These are phyloP conservation scores for Cytospora piceae DNA, from an alignment of 2,329 filamentous ascomycete species.

Conservation along the genomic window DNA sequence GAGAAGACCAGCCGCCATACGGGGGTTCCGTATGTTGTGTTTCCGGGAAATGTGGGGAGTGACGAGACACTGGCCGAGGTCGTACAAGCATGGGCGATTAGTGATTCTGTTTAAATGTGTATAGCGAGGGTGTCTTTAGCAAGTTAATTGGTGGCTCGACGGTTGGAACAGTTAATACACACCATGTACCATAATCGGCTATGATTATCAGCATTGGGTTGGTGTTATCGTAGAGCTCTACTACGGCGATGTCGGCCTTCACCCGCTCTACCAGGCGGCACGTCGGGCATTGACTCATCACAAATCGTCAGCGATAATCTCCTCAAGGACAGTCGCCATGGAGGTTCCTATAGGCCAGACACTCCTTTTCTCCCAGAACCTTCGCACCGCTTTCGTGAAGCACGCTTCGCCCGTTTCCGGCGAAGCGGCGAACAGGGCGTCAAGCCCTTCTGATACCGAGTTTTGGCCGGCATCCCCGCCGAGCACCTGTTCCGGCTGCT, in stretches of 20 bases:
- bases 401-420: conserved; percentile 29
- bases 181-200: no score
- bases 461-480: neutral
- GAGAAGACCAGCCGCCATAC: conserved; percentile 54
- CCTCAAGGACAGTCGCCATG: conserved; percentile 31
- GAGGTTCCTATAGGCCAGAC: conserved; percentile 31
- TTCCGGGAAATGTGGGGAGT: conserved; percentile 61
- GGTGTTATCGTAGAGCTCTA: neutral
- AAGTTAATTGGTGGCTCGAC: no score
- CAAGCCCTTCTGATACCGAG: conserved; percentile 19
- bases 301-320: conserved; percentile 18
- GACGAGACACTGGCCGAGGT: conserved; percentile 51
- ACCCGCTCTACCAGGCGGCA: conserved; percentile 3
- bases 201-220: neutral
- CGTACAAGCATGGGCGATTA: conserved; percentile 43
- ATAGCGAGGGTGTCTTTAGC: neutral
- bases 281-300: neutral
- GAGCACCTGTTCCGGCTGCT: neutral
- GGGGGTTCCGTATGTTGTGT: conserved; percentile 59
- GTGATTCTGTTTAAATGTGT: neutral
- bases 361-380: conserved; percentile 31
- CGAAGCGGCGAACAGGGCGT: conserved; percentile 19
- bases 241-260: neutral
- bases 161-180: no score
- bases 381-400: conserved; percentile 29